Base-by-base conservation (phyloP, 768 basidiomycete species). In the Boletus sp. region DNA sequence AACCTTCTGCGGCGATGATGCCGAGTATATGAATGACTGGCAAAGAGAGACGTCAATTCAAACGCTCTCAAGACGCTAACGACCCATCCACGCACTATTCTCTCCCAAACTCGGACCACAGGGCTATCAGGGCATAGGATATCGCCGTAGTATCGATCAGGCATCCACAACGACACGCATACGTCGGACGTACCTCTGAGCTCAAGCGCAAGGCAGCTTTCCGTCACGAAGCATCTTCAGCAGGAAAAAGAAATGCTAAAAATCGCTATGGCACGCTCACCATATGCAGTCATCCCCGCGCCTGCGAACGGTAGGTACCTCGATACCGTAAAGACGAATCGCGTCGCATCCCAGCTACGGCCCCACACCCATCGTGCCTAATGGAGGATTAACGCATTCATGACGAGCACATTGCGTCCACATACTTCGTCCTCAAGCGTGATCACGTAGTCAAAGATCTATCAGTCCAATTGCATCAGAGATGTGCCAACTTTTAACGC, bases 261-360 rank as follows among this genome's bases (percentile, higher is more conserved):
- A 5, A n/a, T 18, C 9, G 11, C 15, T 10, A 20, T 8, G 17
- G 6, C 17, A 33, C n/a, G 17, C 58, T 51, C 37, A 66, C 65
- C 44, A 45, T 63, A 60, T 35, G 37, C 50, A 29, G 58, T 54
- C 46, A 68, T 29, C 7, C 15, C 58, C 33, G 18, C 10, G 6
- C 60, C 64, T 7, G 41, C 35, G 29, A 63, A 66, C 4, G 65
- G 64, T 10, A 68, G 29, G 51, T 68, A 67, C 30, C 64, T 66
- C 6, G 65, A 67, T 17, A 50, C 17, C 11, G 39, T 56, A 24
- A 68, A 67, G 32, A 63, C 8, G 33, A 52, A 11, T 28, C 63
- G 60, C 1, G 60, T 63, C 12, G 5, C 28, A 30, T 57, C 55
- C 64, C 65, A 67, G 24, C 17, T 35, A n/a, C 60, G 57, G 4